Evolutionary conservation across 2,329 filamentous ascomycete genomes (phyloP).

Genomic region (Cercospora nicotianae): DNA sequence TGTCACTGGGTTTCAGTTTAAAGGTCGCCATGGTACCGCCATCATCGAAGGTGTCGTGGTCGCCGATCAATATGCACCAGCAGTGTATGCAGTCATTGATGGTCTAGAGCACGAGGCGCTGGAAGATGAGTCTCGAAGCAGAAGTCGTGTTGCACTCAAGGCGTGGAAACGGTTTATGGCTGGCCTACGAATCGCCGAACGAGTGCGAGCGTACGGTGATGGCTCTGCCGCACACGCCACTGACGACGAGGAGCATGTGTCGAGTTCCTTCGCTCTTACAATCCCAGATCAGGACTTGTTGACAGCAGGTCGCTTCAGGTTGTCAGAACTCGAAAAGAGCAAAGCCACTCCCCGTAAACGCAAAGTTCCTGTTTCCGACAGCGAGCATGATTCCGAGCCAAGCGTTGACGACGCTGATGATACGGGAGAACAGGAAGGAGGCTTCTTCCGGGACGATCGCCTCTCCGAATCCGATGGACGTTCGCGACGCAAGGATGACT

Average conservation of each 20-base stretch:
- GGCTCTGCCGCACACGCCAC: conserved; percentile 8
- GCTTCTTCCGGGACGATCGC: neutral
- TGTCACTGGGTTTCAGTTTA: conserved; percentile 86
- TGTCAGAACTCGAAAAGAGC: conserved; percentile 21
- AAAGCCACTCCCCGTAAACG: neutral
- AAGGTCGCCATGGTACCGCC: conserved; percentile 80
- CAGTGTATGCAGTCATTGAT: conserved; percentile 66
- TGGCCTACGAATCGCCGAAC: conserved; percentile 68
- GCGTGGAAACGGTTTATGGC: conserved; percentile 62
- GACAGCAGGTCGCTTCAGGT: conserved; percentile 29
- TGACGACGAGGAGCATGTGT: conserved; percentile 8
- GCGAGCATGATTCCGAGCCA: neutral
- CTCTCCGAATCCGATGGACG: neutral
- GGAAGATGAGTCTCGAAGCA: conserved; percentile 60
- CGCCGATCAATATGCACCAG: conserved; percentile 69
- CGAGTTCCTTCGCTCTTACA: neutral
- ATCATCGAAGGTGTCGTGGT: conserved; percentile 77
- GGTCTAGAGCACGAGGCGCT: conserved; percentile 67
- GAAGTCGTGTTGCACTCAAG: conserved; percentile 52
- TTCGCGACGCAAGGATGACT: neutral
- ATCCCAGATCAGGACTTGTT: conserved; percentile 18
- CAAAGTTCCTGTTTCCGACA: conserved; percentile 7
- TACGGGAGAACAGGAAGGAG: neutral
- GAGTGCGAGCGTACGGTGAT: conserved; percentile 61
- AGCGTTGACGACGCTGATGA: neutral